These are phyloP conservation scores for Fagus sylvatica DNA, from an alignment of 306 rosid species.

Conservation along the genomic window DNA sequence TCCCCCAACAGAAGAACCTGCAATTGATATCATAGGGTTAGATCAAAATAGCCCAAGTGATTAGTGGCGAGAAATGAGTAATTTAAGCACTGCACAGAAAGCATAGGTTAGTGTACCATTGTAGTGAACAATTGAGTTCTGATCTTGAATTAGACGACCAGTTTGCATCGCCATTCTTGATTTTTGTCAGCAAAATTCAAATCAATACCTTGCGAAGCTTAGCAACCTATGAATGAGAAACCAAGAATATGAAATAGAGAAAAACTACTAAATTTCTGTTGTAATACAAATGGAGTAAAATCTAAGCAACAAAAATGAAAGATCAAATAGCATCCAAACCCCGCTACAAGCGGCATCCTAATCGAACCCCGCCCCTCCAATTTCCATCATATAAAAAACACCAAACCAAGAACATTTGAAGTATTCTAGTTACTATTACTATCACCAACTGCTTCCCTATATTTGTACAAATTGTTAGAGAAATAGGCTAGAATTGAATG, in stretches of 20 bases:
- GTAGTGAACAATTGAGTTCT: slow-evolving; percentile 32
- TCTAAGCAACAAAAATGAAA: background rate
- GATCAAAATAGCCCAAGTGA: slow-evolving; percentile 5
- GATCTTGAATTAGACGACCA: slow-evolving; percentile 44
- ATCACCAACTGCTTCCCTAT: no score
- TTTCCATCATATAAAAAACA: no score
- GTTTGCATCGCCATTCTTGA: slow-evolving; percentile 51
- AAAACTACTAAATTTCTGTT: background rate
- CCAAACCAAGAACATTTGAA: no score
- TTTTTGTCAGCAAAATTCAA: slow-evolving; percentile 9
- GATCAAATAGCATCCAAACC: background rate
- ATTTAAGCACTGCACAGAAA: background rate
- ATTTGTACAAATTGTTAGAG: no score
- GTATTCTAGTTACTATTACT: no score
- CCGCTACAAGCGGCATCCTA: background rate
- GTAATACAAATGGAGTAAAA: background rate
- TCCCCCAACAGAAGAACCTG: slow-evolving; percentile 47
- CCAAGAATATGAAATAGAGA: background rate
- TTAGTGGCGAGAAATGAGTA: background rate
- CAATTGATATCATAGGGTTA: slow-evolving; percentile 12
- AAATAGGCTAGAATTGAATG: no score
- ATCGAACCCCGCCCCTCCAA: no score
- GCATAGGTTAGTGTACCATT: slow-evolving; percentile 42
- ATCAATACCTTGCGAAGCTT: slow-evolving; percentile 22
- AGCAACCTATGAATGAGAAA: background rate